These are phyloP conservation scores for Schrenkiella parvula DNA, from an alignment of 345 rosid species.

Conservation along the genomic window DNA sequence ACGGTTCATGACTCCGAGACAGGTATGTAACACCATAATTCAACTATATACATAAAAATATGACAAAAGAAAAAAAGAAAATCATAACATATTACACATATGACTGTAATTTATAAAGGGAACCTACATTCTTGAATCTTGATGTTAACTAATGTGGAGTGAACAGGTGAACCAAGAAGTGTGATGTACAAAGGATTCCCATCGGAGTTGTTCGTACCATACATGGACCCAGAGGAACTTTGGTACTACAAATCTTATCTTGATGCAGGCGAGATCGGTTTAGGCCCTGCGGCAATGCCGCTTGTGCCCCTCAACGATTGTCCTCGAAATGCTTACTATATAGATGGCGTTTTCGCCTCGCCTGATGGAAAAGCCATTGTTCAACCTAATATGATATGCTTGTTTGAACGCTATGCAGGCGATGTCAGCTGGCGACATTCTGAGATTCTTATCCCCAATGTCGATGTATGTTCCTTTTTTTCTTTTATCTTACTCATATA, in stretches of 20 bases:
- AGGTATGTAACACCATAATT: neutral
- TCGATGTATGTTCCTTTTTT: neutral
- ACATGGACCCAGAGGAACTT: neutral
- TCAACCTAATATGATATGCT: conserved; percentile 4
- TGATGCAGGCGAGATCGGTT: neutral
- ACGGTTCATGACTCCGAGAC: neutral
- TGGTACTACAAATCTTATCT: neutral
- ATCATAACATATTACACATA: too few species aligned
- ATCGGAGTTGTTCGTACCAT: conserved; percentile 1
- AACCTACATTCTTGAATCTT: neutral
- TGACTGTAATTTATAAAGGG: too few species aligned
- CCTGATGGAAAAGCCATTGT: neutral
- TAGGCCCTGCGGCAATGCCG: neutral
- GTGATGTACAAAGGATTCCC: conserved; percentile 4
- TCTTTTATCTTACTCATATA: neutral
- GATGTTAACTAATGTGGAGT: neutral
- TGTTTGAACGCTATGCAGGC: neutral
- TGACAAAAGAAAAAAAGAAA: neutral
- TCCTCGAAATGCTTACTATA: neutral
- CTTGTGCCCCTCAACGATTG: conserved; percentile 7
- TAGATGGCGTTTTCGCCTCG: neutral
- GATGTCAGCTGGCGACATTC: conserved; percentile 9
- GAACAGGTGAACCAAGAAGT: conserved; percentile 6
- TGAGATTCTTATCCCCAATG: neutral
- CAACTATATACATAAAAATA: neutral